These are phyloP conservation scores for Rhizopogon vinicolor DNA, from an alignment of 768 basidiomycete genomes.

Conservation along the genomic window DNA sequence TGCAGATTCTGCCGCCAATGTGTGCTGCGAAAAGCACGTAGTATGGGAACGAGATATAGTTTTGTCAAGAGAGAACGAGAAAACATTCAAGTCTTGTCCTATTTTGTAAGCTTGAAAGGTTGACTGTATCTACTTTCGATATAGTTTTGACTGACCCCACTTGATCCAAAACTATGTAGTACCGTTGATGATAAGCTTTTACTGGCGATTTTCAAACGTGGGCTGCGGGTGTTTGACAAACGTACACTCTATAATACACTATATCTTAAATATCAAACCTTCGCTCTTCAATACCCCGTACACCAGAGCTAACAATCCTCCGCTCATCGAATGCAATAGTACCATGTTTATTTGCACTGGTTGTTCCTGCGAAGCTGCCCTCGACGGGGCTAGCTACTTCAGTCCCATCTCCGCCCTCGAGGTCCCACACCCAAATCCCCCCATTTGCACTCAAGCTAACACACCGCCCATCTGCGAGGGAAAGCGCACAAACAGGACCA, in stretches of 20 bases:
- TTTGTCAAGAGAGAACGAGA: too few species aligned
- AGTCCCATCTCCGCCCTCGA: slow-evolving; percentile 49
- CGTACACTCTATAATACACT: not conserved
- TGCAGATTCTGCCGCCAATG: too few species aligned
- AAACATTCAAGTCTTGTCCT: too few species aligned
- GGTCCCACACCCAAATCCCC: slow-evolving; percentile 83
- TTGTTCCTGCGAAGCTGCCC: slow-evolving; percentile 30
- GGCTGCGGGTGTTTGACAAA: too few species aligned
- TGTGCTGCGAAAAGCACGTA: too few species aligned
- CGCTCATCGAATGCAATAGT: slow-evolving; percentile 72
- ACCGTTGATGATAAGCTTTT: too few species aligned
- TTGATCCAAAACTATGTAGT: too few species aligned
- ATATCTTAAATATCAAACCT: slow-evolving; percentile 27
- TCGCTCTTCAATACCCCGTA: slow-evolving; percentile 28
- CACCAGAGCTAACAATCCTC: slow-evolving; percentile 50
- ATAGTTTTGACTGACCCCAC: too few species aligned
- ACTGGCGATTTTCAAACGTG: too few species aligned
- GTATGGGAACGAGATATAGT: too few species aligned
- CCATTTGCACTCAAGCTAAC: slow-evolving; percentile 71
- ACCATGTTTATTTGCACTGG: slow-evolving; percentile 23
- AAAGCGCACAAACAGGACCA: slow-evolving; percentile 60
- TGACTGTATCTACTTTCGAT: too few species aligned
- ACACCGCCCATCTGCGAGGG: slow-evolving; percentile 79
- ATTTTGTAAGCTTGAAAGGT: too few species aligned
- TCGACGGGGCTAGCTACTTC: slow-evolving; percentile 29